A percentile compares a stretch with the other conserved stretches of the same genome.
Conservation (phyloP, 768 basidiomycete genomes). For the Agaricus blazei region DNA sequence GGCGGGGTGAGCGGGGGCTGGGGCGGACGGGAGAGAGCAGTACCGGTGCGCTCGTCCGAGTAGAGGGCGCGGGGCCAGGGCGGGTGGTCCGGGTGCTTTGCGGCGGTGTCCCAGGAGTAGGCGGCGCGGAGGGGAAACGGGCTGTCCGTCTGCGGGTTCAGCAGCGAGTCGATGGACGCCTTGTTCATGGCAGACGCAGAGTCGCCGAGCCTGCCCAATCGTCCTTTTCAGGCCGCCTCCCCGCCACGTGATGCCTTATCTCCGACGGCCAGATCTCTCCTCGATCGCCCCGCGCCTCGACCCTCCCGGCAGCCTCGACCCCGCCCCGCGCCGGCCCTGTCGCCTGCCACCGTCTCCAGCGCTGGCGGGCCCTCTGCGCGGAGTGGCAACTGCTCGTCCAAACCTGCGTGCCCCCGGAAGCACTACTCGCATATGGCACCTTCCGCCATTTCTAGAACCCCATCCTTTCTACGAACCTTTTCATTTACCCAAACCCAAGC, state of each 20-base stretch:
- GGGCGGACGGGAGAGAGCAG: conserved; percentile 17
- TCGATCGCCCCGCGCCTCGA: not conserved
- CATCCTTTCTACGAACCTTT: no score
- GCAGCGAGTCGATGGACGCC: conserved; percentile 34
- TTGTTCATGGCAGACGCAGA: conserved; percentile 25
- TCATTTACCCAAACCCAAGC: no score
- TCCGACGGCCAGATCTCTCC: not conserved
- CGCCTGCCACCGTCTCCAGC: not conserved
- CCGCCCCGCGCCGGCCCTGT: no score
- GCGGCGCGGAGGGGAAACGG: conserved; percentile 15
- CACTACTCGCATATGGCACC: no score
- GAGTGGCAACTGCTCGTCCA: no score
- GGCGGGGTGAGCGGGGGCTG: conserved; percentile 4
- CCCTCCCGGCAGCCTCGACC: not conserved
- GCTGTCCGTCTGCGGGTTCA: conserved; percentile 30
- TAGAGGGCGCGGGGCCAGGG: conserved; percentile 34
- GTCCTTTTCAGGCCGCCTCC: conserved; percentile 3
- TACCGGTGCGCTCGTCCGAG: conserved; percentile 56
- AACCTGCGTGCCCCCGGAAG: no score
- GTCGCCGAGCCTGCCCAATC: conserved; percentile 26
- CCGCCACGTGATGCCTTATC: conserved; percentile 7
- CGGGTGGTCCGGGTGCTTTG: conserved; percentile 4
- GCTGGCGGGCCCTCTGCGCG: not conserved
- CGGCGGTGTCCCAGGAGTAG: conserved; percentile 17
- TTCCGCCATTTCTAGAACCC: no score